A percentile compares a stretch with the other conserved stretches of the same genome.
Evolutionary conservation across 2,329 filamentous ascomycete genomes (phyloP).

Genomic region (Tolypocladium tundrense): DNA sequence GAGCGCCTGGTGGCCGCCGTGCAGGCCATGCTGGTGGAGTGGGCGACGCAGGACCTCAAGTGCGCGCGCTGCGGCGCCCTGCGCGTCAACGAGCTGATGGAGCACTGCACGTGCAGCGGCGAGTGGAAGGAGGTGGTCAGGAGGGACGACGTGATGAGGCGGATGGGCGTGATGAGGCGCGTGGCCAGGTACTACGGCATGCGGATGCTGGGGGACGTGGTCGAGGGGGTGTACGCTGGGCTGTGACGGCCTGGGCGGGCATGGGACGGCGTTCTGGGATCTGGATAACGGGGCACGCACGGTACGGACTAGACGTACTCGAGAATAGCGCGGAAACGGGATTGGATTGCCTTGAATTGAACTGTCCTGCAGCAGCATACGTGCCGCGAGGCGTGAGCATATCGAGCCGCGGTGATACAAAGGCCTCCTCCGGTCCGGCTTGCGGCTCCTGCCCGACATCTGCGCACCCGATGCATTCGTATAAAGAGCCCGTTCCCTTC

Average conservation of each 20-base stretch:
- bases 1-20: constrained; percentile 71
- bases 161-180: constrained; percentile 58
- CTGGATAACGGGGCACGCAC: background rate
- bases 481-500: too few relatives aligned
- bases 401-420: background rate
- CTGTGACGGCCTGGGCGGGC: constrained; percentile 20
- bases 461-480: too few relatives aligned
- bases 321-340: background rate
- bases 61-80: constrained; percentile 63
- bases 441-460: background rate
- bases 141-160: constrained; percentile 52
- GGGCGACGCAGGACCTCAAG: constrained; percentile 83
- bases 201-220: constrained; percentile 69
- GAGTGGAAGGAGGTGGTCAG: constrained; percentile 68
- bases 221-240: constrained; percentile 47
- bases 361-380: background rate
- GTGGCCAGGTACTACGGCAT: constrained; percentile 74
- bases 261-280: background rate
- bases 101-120: constrained; percentile 89
- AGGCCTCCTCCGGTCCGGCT: background rate
- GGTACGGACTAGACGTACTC: background rate
- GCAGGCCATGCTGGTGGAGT: constrained; percentile 64
- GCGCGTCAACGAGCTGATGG: constrained; percentile 86
- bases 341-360: background rate
- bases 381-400: background rate